phyloP scores from a whole-genome alignment of 345 rosid genomes.

The Clausena lansium region DNA sequence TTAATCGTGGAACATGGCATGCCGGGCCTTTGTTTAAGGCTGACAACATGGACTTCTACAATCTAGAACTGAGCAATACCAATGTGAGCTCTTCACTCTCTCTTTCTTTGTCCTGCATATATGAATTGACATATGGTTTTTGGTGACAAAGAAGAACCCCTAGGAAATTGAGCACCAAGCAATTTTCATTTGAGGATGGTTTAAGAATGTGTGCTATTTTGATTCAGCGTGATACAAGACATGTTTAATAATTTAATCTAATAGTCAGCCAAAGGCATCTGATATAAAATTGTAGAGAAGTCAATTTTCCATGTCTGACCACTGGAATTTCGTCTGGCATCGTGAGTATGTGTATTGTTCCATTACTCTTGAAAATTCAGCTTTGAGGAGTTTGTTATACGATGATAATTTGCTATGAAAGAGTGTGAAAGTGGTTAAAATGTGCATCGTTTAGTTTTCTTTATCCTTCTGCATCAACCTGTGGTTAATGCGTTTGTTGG shows the following conservation, averaged over 20 bases:
- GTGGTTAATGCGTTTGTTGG: background rate
- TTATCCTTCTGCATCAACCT: background rate
- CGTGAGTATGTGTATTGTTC: background rate
- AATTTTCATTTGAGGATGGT: background rate
- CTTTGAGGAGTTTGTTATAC: background rate
- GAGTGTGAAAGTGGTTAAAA: background rate
- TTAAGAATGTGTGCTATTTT: background rate
- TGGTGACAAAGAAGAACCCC: background rate
- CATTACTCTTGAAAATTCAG: background rate
- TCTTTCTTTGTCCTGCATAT: background rate
- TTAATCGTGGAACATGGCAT: slow-evolving; percentile 80
- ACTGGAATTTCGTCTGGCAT: background rate
- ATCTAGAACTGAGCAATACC: slow-evolving; percentile 76
- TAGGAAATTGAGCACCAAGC: background rate
- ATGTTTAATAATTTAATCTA: no score
- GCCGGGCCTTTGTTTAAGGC: slow-evolving; percentile 69
- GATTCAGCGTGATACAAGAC: background rate
- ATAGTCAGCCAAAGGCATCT: background rate
- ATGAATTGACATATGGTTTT: background rate
- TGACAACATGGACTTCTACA: slow-evolving; percentile 68
- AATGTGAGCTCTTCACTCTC: slow-evolving; percentile 46
- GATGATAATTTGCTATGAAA: background rate
- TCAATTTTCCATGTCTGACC: background rate
- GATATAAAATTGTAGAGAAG: background rate
- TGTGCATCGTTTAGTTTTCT: background rate